Conservation (phyloP, 1,284 basidiomycete genomes). For the Ceratobasidium sp. region DNA sequence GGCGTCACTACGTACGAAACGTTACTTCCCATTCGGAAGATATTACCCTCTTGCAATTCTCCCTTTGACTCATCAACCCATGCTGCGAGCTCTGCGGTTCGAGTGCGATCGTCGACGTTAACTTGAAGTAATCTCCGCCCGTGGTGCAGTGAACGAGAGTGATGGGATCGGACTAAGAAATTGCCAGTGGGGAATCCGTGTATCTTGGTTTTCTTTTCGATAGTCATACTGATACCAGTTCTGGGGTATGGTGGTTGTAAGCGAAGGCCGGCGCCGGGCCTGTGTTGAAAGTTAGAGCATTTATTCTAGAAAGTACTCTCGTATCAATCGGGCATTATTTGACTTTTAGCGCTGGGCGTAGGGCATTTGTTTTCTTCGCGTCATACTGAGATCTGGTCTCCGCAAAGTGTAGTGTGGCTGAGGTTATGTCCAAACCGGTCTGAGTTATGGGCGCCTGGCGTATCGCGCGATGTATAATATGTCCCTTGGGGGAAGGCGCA, state of each 20-base stretch:
- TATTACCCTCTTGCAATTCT: neutral
- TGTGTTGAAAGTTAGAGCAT: neutral
- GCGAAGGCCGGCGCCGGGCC: neutral
- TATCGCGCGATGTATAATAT: neutral
- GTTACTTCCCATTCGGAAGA: neutral
- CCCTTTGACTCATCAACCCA: slow-evolving; percentile 28
- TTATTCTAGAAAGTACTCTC: neutral
- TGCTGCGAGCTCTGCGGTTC: neutral
- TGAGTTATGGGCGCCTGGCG: neutral
- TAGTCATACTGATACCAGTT: neutral
- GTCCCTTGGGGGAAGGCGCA: neutral
- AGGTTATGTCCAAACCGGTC: neutral
- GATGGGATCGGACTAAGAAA: slow-evolving; percentile 24
- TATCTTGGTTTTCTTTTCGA: neutral
- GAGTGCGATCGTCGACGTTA: neutral
- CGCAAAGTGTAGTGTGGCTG: neutral
- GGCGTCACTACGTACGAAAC: neutral
- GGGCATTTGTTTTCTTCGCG: neutral
- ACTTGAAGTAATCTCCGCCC: slow-evolving; percentile 13
- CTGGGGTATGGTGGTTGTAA: neutral
- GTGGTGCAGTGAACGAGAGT: neutral
- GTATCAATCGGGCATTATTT: neutral
- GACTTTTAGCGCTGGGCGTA: neutral
- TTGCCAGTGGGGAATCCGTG: slow-evolving; percentile 26
- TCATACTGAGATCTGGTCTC: neutral